Evolutionary conservation across 2,329 filamentous ascomycete species (phyloP).

Genomic region (Sclerotinia subarctica): DNA sequence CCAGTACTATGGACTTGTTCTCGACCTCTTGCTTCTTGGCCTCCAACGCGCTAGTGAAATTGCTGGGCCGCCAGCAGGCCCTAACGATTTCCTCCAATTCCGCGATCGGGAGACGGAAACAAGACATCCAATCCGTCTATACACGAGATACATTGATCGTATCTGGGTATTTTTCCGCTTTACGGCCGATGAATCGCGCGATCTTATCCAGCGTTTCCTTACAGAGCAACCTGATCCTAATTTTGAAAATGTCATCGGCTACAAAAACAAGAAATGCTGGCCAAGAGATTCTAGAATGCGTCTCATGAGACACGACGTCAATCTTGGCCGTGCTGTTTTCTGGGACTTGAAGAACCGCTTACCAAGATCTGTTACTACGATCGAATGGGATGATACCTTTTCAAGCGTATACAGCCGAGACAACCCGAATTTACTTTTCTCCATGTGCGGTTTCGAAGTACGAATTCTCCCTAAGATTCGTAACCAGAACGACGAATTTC

Average conservation of each 20-base stretch:
- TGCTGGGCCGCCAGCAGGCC: slow-evolving; percentile 86
- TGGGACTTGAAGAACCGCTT: slow-evolving; percentile 98
- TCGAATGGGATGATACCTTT: slow-evolving; percentile 99
- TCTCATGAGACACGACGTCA: slow-evolving; percentile 97
- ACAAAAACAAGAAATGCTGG: slow-evolving; percentile 99
- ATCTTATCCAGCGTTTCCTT: slow-evolving; percentile 94
- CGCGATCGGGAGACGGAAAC: slow-evolving; percentile 88
- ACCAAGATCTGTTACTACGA: slow-evolving; percentile 90
- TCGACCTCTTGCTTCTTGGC: slow-evolving; percentile 87
- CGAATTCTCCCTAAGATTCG: slow-evolving; percentile 92
- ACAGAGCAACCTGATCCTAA: slow-evolving; percentile 98
- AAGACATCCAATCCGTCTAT: slow-evolving; percentile 92
- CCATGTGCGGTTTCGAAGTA: slow-evolving; percentile 97
- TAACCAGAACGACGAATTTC: slow-evolving; percentile 94
- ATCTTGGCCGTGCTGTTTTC: slow-evolving; percentile 94
- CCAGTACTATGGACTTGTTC: slow-evolving; percentile 95
- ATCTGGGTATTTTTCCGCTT: slow-evolving; percentile 99
- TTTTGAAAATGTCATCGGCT: slow-evolving; percentile 98
- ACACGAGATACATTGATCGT: slow-evolving; percentile 95
- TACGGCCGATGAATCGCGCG: slow-evolving; percentile 86
- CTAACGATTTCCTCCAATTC: slow-evolving; percentile 98
- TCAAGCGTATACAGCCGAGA: slow-evolving; percentile 97
- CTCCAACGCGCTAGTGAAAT: slow-evolving; percentile 97
- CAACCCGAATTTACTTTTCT: slow-evolving; percentile 94
- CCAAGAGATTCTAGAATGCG: slow-evolving; percentile 96